Conservation (phyloP, 352 stramenopile genomes). For the Pseudoperonospora humuli region DNA sequence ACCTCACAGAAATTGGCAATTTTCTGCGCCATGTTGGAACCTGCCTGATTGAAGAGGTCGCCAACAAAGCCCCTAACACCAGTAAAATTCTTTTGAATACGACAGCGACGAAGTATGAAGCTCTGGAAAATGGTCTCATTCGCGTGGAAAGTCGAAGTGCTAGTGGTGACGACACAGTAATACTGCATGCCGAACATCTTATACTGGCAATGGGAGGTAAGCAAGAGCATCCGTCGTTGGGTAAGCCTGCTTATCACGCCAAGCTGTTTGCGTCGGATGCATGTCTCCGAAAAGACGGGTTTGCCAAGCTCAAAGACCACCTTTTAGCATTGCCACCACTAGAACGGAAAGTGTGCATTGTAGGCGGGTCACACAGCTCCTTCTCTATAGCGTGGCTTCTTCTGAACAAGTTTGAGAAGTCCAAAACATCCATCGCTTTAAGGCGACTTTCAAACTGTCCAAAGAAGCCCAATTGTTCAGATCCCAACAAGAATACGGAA, state of each 20-base stretch:
- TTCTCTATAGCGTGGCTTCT: no score
- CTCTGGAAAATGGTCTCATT: conserved; percentile 39
- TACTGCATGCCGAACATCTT: conserved; percentile 53
- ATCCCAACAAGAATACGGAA: no score
- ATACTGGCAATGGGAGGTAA: conserved; percentile 59
- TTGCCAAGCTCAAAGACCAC: no score
- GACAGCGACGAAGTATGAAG: conserved; percentile 34
- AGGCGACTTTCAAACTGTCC: no score
- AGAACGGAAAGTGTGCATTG: no score
- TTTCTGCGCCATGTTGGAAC: conserved; percentile 56
- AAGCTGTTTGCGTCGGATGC: conserved; percentile 68
- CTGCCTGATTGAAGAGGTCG: conserved; percentile 40
- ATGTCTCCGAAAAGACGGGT: conserved; percentile 55
- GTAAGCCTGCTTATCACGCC: conserved; percentile 26
- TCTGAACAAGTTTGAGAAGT: no score
- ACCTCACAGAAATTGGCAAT: conserved; percentile 46
- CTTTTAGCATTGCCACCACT: no score
- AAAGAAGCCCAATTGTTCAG: no score
- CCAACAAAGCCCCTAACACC: no score
- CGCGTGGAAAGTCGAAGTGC: conserved; percentile 41
- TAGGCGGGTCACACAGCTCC: no score
- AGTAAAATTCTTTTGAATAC: conserved; percentile 51
- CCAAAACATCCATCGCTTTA: no score
- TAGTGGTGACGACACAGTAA: conserved; percentile 23
- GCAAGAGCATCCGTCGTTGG: conserved; percentile 37